Evolutionary conservation across 192 early-diverging fungal genomes (phyloP).

Genomic region (Rhizoclosmatium sp.): DNA sequence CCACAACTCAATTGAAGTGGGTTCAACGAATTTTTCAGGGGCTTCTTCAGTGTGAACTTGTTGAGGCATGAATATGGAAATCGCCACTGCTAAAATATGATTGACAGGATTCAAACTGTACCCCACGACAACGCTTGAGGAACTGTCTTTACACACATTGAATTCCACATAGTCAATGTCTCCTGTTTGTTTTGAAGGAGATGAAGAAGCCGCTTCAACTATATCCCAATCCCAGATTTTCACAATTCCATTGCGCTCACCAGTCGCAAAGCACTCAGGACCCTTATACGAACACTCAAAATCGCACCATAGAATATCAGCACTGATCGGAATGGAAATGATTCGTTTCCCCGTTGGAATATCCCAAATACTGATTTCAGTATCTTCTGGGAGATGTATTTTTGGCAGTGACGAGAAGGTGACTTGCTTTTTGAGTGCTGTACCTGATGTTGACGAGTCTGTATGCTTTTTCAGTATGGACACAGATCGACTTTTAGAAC

Average conservation of each 20-base stretch:
- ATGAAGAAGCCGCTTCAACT: not conserved
- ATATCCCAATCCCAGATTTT: slow-evolving; percentile 33
- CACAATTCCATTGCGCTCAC: slow-evolving; percentile 28
- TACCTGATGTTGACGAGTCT: no score
- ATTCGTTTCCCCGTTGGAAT: slow-evolving; percentile 1
- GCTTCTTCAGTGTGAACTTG: not conserved
- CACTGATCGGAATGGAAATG: not conserved
- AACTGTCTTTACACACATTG: slow-evolving; percentile 1
- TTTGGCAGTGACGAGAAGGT: slow-evolving; percentile 10
- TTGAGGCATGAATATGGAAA: not conserved
- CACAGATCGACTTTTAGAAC: no score
- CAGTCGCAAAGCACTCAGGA: not conserved
- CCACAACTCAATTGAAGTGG: slow-evolving; percentile 33
- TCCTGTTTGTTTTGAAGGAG: not conserved
- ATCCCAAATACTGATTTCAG: slow-evolving; percentile 23
- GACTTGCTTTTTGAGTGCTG: slow-evolving; percentile 7
- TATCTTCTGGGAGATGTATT: not conserved
- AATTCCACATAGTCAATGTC: slow-evolving; percentile 20
- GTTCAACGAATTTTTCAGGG: not conserved
- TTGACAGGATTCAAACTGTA: slow-evolving; percentile 13
- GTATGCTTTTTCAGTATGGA: no score
- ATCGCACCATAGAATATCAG: slow-evolving; percentile 36
- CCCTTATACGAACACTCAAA: slow-evolving; percentile 20
- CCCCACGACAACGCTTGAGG: slow-evolving; percentile 6
- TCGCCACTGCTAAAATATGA: slow-evolving; percentile 4